A percentile compares a stretch with the other conserved stretches of the same genome.
phyloP scores from a whole-genome alignment of 2,329 filamentous ascomycete genomes.

The Sporothrix dimorphospora region DNA sequence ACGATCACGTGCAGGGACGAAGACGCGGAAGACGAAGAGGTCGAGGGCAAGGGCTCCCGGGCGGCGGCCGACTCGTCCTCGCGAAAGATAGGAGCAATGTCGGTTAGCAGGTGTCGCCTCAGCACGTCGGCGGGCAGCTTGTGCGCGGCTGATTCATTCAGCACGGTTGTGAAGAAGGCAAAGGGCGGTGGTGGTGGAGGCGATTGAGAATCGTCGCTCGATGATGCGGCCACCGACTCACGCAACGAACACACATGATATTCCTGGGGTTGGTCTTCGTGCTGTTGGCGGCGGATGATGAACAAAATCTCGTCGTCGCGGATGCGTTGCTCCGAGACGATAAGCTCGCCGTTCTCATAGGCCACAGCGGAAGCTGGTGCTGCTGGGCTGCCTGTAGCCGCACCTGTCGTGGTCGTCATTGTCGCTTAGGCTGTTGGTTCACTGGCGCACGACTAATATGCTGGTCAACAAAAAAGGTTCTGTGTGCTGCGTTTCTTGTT shows the following conservation, averaged over 20 bases:
- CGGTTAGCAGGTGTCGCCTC: conserved; percentile 42
- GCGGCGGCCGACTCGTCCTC: not conserved
- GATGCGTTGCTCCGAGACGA: conserved; percentile 23
- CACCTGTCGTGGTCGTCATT: not conserved
- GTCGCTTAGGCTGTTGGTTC: not conserved
- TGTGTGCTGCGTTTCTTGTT: not conserved
- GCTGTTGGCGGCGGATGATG: conserved; percentile 29
- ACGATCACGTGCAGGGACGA: conserved; percentile 65
- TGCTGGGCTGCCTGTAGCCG: conserved; percentile 7
- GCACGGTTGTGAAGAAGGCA: conserved; percentile 31
- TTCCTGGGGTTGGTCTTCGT: not conserved
- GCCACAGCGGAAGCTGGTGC: not conserved
- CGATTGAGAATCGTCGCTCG: not conserved
- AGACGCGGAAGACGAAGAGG: conserved; percentile 32
- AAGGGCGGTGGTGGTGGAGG: conserved; percentile 29
- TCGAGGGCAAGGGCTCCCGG: not conserved
- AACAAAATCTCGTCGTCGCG: conserved; percentile 41
- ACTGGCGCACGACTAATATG: not conserved
- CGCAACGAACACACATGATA: conserved; percentile 22
- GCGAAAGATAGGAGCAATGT: conserved; percentile 43
- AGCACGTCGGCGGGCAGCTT: conserved; percentile 45
- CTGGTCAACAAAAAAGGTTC: not conserved
- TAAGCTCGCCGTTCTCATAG: conserved; percentile 31
- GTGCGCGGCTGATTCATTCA: conserved; percentile 32
- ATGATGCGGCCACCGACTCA: not conserved